Evolutionary conservation across 164 flowering plant genomes (phyloP), one percentile per base, ranked within the genome.

Genomic region (Paratinospora sagittata): DNA sequence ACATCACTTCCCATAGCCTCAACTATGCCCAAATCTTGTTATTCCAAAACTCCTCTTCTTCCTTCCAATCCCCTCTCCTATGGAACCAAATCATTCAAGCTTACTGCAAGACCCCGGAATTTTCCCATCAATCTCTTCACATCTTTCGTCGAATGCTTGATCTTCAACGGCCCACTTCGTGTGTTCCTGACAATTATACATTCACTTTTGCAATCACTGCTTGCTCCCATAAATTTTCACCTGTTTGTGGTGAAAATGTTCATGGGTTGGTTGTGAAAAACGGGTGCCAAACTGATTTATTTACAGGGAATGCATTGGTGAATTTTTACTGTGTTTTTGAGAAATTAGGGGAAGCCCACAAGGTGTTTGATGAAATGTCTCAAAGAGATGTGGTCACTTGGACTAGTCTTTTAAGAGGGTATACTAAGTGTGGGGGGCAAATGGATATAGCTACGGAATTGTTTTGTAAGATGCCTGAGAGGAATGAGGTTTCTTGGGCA

Each of bases 81-180:
- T 84, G 85, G 86, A 85, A 87, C 74, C 33, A 78, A 26, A 77
- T 88, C 73, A 82, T 88, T 64, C 76, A 82, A 72, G 87, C 85
- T 33, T 78, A 79, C 67, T 82, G 85, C 34, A 86, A 84, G 57
- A 63, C 75, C 12, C 78, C 41, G 17, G 64, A 68, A n/a, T n/a
- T n/a, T 79, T 81, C 77, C 49, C 63, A 57, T 27, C 78, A 82
- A 73, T 62, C 88, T 14, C 41, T 86, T 66, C 26, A n/a, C 65
- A 74, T 82, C 70, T 82, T 86, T 43, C 45, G 75, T 26, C 72
- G 70, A 26, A 79, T 88, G 85, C 66, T 83, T 27, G 69, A 58
- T 0, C 23, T 75, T 11, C 66, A 27, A 12, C 14, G 62, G 2
- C 27, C 70, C 14, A 26, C n/a, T 36, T 10, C 19, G n/a, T 77